A percentile compares a stretch with the other conserved stretches of the same genome.
Evolutionary conservation across 2,329 filamentous ascomycete species (phyloP).

Genomic region (Aspergillus floridensis): DNA sequence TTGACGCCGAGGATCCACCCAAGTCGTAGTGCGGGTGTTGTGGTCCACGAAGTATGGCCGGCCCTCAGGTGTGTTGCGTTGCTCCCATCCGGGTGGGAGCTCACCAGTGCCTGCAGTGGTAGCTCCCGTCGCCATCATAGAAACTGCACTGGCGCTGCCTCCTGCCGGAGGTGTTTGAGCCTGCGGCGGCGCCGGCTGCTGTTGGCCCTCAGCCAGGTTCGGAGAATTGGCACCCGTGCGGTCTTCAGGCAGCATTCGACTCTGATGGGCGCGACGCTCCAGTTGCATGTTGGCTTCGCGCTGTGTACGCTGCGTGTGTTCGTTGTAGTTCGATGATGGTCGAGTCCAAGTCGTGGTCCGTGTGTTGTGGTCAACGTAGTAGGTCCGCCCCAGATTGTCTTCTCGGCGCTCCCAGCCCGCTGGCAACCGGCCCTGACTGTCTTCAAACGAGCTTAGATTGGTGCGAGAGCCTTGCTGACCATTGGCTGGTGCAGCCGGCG

Average conservation of each 20-base stretch:
- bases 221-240: conserved; percentile 91
- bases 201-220: conserved; percentile 57
- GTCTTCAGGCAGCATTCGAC: conserved; percentile 92
- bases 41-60: conserved; percentile 97
- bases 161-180: conserved; percentile 46
- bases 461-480: conserved; percentile 46
- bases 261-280: conserved; percentile 90
- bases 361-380: conserved; percentile 98
- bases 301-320: conserved; percentile 71
- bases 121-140: conserved; percentile 92
- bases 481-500: conserved; percentile 32
- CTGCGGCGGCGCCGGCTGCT: conserved; percentile 45
- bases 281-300: conserved; percentile 89
- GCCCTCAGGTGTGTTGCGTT: conserved; percentile 91
- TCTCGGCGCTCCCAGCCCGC: conserved; percentile 94
- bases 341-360: conserved; percentile 95
- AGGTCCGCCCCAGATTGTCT: conserved; percentile 90
- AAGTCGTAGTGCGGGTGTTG: conserved; percentile 95
- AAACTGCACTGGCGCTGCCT: conserved; percentile 57
- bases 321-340: conserved; percentile 74
- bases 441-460: conserved; percentile 88
- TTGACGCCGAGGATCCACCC: conserved; percentile 95
- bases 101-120: conserved; percentile 94
- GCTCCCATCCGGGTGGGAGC: conserved; percentile 93
- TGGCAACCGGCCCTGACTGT: conserved; percentile 87